Evolutionary conservation across 192 early-diverging fungal genomes (phyloP).

Genomic region (Coemansia aciculifera): DNA sequence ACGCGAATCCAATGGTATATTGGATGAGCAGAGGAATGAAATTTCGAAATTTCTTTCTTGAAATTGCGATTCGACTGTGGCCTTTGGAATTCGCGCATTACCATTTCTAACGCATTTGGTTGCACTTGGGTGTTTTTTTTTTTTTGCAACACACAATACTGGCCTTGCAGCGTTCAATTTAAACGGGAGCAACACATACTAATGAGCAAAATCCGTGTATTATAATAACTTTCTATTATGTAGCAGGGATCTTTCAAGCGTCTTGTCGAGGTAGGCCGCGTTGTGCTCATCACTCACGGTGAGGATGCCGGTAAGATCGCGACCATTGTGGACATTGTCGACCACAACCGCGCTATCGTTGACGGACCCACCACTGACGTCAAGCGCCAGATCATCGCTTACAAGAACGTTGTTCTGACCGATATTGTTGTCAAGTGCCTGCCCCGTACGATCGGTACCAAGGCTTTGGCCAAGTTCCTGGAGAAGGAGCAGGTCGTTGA

Average conservation of each 20-base stretch:
- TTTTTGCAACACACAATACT: background rate
- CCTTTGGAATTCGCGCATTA: background rate
- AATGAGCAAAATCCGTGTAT: background rate
- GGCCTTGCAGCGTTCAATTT: too few relatives aligned
- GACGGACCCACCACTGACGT: constrained; percentile 98
- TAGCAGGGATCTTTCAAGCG: constrained; percentile 74
- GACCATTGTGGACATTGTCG: constrained; percentile 98
- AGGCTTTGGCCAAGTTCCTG: constrained; percentile 74
- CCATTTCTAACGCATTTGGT: background rate
- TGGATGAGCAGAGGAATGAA: background rate
- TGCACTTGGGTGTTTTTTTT: background rate
- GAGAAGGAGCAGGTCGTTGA: constrained; percentile 82
- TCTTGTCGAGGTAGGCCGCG: constrained; percentile 97
- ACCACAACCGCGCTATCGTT: constrained; percentile 97
- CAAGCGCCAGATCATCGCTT: constrained; percentile 79
- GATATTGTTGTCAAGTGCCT: constrained; percentile 81
- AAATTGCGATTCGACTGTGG: background rate
- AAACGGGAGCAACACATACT: background rate
- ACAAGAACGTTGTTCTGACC: constrained; percentile 91
- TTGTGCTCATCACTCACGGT: constrained; percentile 95
- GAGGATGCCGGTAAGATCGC: constrained; percentile 95
- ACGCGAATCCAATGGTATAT: background rate
- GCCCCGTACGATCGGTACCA: constrained; percentile 78
- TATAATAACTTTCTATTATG: constrained; percentile 3
- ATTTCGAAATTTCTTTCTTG: background rate